phyloP scores from a whole-genome alignment of 306 rosid genomes.

The Dryas octopetala region DNA sequence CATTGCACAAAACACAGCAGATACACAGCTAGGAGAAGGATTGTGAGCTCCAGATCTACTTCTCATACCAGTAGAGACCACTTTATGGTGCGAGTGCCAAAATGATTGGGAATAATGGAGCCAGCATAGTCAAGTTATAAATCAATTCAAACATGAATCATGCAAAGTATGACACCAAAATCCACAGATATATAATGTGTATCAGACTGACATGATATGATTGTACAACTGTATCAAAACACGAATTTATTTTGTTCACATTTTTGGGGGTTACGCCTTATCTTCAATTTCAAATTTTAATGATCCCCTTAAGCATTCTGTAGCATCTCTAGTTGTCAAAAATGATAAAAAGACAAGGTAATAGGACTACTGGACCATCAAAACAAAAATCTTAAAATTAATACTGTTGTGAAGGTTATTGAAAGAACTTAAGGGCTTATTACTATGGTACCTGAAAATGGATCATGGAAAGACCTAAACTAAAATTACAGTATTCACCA shows the following conservation, averaged over 20 bases:
- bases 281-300: neutral
- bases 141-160: neutral
- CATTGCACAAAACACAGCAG: neutral
- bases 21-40: neutral
- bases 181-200: neutral
- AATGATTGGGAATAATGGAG: neutral
- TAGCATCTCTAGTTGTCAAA: neutral
- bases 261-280: neutral
- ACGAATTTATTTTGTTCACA: neutral
- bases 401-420: neutral
- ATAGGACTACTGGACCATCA: neutral
- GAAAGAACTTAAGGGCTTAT: neutral
- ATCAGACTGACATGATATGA: neutral
- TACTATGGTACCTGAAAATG: no score
- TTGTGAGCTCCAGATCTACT: neutral
- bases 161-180: neutral
- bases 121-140: neutral
- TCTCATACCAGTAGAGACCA: no score
- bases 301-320: neutral
- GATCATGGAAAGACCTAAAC: no score
- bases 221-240: neutral
- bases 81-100: neutral
- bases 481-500: neutral
- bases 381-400: neutral
- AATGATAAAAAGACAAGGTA: slow-evolving; percentile 7